phyloP scores from a whole-genome alignment of 2,329 filamentous ascomycete genomes.

The Helotiales sp. region DNA sequence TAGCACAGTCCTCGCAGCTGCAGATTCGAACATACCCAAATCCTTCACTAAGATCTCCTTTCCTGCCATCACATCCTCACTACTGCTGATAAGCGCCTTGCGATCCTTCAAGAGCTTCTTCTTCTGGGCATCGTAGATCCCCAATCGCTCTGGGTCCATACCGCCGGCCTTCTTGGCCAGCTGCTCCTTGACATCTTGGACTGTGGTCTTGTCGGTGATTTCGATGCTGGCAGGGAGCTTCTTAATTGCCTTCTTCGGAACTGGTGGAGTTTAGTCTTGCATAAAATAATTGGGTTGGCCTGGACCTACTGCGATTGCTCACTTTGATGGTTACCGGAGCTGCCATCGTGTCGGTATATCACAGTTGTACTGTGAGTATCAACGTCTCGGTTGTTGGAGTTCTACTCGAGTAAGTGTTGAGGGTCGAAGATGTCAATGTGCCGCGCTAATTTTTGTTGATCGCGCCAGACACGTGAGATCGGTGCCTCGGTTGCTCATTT shows the following conservation, averaged over 20 bases:
- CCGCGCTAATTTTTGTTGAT: background rate
- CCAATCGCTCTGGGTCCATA: conserved; percentile 64
- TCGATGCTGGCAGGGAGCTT: conserved; percentile 61
- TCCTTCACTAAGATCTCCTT: conserved; percentile 86
- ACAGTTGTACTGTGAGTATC: background rate
- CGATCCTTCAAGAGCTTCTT: conserved; percentile 69
- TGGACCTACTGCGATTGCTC: conserved; percentile 29
- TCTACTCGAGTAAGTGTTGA: conserved; percentile 2
- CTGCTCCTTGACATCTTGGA: conserved; percentile 63
- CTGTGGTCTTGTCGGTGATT: conserved; percentile 51
- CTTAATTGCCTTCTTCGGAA: conserved; percentile 41
- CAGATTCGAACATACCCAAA: conserved; percentile 64
- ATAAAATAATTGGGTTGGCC: background rate
- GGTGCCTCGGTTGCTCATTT: background rate
- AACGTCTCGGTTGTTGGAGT: background rate
- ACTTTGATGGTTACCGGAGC: conserved; percentile 26
- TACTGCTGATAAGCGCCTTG: conserved; percentile 56
- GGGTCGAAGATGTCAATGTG: background rate
- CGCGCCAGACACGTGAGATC: background rate
- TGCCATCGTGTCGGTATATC: background rate
- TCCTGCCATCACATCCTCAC: conserved; percentile 53
- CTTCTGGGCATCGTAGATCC: conserved; percentile 63
- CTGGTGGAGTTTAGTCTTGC: conserved; percentile 28
- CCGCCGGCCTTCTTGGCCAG: conserved; percentile 58
- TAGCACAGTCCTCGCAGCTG: conserved; percentile 20